A percentile compares a stretch with the other conserved stretches of the same genome.
Evolutionary conservation across 345 rosid genomes (phyloP).

Genomic region (Populus deltoides): DNA sequence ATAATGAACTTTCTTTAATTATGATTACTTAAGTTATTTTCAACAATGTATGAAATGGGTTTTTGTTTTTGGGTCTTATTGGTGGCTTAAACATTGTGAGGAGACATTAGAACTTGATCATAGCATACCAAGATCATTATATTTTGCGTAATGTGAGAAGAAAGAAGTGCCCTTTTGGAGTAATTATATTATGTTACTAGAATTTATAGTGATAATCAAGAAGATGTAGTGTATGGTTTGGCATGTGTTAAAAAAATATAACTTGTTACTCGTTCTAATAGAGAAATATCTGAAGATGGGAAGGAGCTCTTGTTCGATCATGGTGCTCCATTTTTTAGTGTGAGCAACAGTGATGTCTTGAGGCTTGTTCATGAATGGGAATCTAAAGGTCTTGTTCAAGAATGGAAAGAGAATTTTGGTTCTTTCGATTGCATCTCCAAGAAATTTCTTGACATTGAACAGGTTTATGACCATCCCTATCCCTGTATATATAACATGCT

Average conservation of each 20-base stretch:
- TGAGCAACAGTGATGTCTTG: constrained; percentile 46
- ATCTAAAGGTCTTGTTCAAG: constrained; percentile 58
- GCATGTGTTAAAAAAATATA: no score
- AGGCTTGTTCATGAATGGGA: constrained; percentile 70
- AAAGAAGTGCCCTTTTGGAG: no score
- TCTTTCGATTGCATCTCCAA: constrained; percentile 54
- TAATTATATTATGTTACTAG: no score
- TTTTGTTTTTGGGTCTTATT: no score
- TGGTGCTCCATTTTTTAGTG: constrained; percentile 74
- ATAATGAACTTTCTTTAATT: background rate
- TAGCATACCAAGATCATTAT: no score
- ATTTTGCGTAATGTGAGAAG: no score
- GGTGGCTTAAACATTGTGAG: no score
- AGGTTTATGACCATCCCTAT: constrained; percentile 35
- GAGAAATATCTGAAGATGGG: constrained; percentile 67
- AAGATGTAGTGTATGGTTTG: no score
- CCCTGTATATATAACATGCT: background rate
- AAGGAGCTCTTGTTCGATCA: constrained; percentile 72
- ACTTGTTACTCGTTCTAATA: background rate
- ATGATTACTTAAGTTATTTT: background rate
- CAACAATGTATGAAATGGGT: no score
- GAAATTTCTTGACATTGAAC: constrained; percentile 41
- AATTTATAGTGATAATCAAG: no score
- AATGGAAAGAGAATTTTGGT: constrained; percentile 66
- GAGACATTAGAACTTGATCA: no score